Base-by-base conservation (phyloP, 345 rosid species). In the Linum usitatissimum region DNA sequence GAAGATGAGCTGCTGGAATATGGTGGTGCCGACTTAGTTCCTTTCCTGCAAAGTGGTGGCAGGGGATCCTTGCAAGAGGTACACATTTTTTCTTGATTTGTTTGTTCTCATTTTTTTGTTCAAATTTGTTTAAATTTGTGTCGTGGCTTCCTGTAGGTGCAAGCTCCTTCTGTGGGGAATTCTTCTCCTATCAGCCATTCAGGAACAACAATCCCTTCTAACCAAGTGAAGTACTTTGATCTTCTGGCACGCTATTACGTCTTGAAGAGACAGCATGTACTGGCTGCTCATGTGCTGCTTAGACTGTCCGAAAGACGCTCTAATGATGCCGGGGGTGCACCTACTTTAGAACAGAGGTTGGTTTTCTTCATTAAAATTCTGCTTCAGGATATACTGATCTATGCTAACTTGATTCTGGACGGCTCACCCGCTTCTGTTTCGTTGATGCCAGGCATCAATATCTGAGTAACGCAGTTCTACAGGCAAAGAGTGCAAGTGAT, bases 21-120 rank as follows among this genome's bases (percentile, higher is more conserved):
- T 61, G 99, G 99, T 66, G 99, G 99, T 66, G 87, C 94, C 18
- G 99, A 90, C 79, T 84, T 93, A 80, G 86, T 90, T 73, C 99
- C 97, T 70, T 93, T 93, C 75, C 80, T 93, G 55, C 97, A 90
- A 71, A 83, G 68, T 77, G 90, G 85, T 59, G 95, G 88, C 70
- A 79, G 81, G 60, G 84, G 76, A 63, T 69, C 86, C 60, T 74
- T 73, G 34, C 84, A 76, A 71, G 91, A 93, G 94, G 99, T 93
- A 65, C 64, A 61, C 15, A 39, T 58, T 66, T 10, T 58, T 54
- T 38, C 15, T 63, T 66, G 54, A 68, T 48, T 34, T 38, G 31
- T 21, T 53, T 68, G 48, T 20, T 23, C 10, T 54, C 28, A 23
- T 23, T 23, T 23, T 23, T 23, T 23, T 23, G 28, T 23, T 23